Conservation (phyloP, 352 stramenopile species). For the Globisporangium megalacanthum region DNA sequence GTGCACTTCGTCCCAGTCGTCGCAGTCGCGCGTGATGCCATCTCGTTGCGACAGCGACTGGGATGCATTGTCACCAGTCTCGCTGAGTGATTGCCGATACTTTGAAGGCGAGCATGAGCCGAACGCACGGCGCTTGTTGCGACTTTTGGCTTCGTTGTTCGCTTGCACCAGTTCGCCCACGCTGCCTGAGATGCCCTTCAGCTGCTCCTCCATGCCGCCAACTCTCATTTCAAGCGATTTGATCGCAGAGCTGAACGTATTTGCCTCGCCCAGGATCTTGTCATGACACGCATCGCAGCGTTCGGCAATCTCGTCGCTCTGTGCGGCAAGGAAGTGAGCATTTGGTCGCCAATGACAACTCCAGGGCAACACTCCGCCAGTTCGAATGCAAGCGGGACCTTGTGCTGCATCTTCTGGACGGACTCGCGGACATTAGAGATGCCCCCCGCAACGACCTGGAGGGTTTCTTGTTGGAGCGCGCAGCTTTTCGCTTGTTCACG, state of each 20-base stretch:
- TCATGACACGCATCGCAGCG: slow-evolving; percentile 18
- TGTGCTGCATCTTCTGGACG: slow-evolving; percentile 7
- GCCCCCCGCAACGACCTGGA: slow-evolving; percentile 7
- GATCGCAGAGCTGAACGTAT: slow-evolving; percentile 9
- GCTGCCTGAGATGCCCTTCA: slow-evolving; percentile 19
- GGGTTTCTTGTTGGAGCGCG: neutral
- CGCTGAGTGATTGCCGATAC: neutral
- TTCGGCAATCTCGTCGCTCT: slow-evolving; percentile 14
- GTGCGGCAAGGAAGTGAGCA: neutral
- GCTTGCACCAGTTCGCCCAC: slow-evolving; percentile 20
- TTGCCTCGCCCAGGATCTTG: slow-evolving; percentile 16
- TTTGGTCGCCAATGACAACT: neutral
- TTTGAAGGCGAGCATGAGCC: neutral
- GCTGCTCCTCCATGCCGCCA: slow-evolving; percentile 19
- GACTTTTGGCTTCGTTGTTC: slow-evolving; percentile 7
- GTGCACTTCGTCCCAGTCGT: neutral
- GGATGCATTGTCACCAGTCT: slow-evolving; percentile 1
- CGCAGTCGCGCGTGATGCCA: neutral
- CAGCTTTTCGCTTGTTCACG: slow-evolving; percentile 3
- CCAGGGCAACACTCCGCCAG: neutral
- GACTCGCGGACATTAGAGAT: slow-evolving; percentile 3
- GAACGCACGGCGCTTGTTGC: slow-evolving; percentile 3
- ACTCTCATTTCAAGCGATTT: slow-evolving; percentile 19
- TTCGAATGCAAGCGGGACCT: slow-evolving; percentile 7
- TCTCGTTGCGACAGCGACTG: slow-evolving; percentile 5